These are phyloP conservation scores for Saccharomycodes ludwigii DNA, from an alignment of 805 yeast species.

Conservation along the genomic window DNA sequence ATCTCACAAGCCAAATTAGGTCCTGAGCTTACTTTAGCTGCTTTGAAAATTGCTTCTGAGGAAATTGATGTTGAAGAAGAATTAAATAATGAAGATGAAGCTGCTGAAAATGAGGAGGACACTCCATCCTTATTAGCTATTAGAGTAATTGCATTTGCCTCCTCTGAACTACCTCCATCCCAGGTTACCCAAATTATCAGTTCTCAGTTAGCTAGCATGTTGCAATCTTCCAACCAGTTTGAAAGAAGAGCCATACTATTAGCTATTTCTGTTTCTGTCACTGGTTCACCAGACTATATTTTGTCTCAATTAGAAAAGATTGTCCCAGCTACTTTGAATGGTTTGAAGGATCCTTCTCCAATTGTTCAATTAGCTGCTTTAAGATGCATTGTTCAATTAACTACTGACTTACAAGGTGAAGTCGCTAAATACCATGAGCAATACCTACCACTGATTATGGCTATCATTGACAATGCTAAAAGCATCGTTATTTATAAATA, in stretches of 20 bases:
- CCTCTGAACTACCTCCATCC: conserved; percentile 81
- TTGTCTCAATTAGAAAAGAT: conserved; percentile 63
- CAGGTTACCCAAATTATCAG: conserved; percentile 79
- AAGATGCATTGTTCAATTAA: conserved; percentile 64
- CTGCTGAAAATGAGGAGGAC: conserved; percentile 87
- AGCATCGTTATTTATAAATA: conserved; percentile 76
- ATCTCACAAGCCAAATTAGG: conserved; percentile 74
- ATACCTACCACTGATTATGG: conserved; percentile 75
- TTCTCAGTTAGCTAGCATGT: conserved; percentile 44
- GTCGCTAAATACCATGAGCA: conserved; percentile 75
- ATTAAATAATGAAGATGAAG: conserved; percentile 70
- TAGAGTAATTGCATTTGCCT: conserved; percentile 64
- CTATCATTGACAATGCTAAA: conserved; percentile 76
- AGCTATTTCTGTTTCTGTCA: conserved; percentile 69
- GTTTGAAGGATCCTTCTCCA: conserved; percentile 63
- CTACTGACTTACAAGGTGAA: conserved; percentile 73
- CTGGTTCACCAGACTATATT: conserved; percentile 91
- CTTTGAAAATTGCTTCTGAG: conserved; percentile 68
- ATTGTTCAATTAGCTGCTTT: conserved; percentile 80
- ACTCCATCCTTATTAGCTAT: conserved; percentile 68
- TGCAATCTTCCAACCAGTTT: conserved; percentile 51
- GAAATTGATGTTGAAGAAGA: conserved; percentile 70
- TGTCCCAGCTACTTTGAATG: conserved; percentile 59
- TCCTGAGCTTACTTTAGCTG: conserved; percentile 60
- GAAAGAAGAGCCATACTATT: conserved; percentile 82